Conservation (phyloP, 2,329 filamentous ascomycete genomes). For the Davidsoniella eucalypti region DNA sequence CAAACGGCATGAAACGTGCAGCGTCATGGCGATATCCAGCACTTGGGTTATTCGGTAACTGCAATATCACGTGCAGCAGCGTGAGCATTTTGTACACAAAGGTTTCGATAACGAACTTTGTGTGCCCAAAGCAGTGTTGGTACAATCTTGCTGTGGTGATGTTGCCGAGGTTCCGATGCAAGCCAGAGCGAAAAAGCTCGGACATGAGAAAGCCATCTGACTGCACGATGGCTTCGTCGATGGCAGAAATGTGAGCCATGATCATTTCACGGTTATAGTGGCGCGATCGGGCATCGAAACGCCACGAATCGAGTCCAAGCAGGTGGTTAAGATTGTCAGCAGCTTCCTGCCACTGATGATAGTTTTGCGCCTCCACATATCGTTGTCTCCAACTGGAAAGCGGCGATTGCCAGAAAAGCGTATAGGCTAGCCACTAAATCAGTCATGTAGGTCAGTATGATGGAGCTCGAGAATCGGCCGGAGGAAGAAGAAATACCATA, state of each 20-base stretch:
- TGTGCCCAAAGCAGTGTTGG: slow-evolving; percentile 72
- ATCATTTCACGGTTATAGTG: slow-evolving; percentile 82
- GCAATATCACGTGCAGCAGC: slow-evolving; percentile 60
- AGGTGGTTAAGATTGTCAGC: slow-evolving; percentile 69
- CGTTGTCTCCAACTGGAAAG: slow-evolving; percentile 17
- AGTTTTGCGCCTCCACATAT: slow-evolving; percentile 50
- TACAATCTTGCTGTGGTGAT: slow-evolving; percentile 71
- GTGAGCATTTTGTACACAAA: slow-evolving; percentile 76
- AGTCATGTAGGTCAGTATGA: not conserved
- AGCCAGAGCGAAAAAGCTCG: slow-evolving; percentile 62
- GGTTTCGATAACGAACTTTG: slow-evolving; percentile 79
- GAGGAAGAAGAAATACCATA: not conserved
- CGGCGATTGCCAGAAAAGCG: slow-evolving; percentile 10
- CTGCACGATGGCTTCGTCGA: slow-evolving; percentile 51
- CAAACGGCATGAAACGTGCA: slow-evolving; percentile 24
- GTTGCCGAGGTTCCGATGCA: slow-evolving; percentile 71
- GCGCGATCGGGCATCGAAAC: slow-evolving; percentile 62
- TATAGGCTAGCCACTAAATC: slow-evolving; percentile 7
- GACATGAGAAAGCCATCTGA: slow-evolving; percentile 59
- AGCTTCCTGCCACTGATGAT: slow-evolving; percentile 77
- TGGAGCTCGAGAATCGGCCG: not conserved
- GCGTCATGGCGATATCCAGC: slow-evolving; percentile 20
- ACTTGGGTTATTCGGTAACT: slow-evolving; percentile 34
- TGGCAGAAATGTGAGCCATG: slow-evolving; percentile 53
- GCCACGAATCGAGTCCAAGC: slow-evolving; percentile 70